phyloP scores from a whole-genome alignment of 2,329 filamentous ascomycete species.

The Aspergillus sp. region DNA sequence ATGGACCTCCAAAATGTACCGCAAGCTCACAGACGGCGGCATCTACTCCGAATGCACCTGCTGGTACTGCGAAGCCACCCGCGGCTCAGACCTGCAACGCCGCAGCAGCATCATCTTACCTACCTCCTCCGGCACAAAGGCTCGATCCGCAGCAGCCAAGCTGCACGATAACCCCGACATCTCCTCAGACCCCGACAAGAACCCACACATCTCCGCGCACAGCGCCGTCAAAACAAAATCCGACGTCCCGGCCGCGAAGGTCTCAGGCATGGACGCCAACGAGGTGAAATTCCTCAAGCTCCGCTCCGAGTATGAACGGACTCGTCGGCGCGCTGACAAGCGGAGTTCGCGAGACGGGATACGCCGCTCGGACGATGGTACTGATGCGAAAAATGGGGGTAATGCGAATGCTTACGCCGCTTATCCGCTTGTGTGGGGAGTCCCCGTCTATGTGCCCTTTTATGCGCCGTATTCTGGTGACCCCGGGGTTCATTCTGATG shows the following conservation, averaged over 20 bases:
- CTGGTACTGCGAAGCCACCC: conserved; percentile 68
- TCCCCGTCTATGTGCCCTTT: conserved; percentile 45
- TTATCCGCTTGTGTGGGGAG: conserved; percentile 46
- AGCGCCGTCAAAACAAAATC: conserved; percentile 56
- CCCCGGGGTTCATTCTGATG: conserved; percentile 39
- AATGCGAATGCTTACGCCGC: conserved; percentile 16
- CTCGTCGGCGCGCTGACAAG: conserved; percentile 33
- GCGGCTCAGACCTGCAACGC: conserved; percentile 55
- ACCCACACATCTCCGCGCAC: conserved; percentile 72
- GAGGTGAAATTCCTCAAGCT: conserved; percentile 43
- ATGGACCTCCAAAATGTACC: conserved; percentile 71
- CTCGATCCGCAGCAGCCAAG: conserved; percentile 51
- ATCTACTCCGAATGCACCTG: conserved; percentile 52
- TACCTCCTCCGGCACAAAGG: conserved; percentile 50
- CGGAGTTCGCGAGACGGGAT: conserved; percentile 10
- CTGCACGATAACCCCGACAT: conserved; percentile 42
- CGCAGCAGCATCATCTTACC: conserved; percentile 32
- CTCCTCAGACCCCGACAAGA: conserved; percentile 54
- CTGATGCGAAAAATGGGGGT: too few relatives aligned
- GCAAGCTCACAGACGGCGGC: conserved; percentile 60
- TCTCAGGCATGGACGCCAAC: conserved; percentile 15
- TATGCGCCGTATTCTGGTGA: conserved; percentile 51
- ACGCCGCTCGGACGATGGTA: neutral
- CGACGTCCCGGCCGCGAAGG: neutral
- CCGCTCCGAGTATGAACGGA: conserved; percentile 56